Evolutionary conservation across 164 flowering plant species (phyloP), one percentile per base, ranked within the genome.

Genomic region (Tetrastigma voinierianum): DNA sequence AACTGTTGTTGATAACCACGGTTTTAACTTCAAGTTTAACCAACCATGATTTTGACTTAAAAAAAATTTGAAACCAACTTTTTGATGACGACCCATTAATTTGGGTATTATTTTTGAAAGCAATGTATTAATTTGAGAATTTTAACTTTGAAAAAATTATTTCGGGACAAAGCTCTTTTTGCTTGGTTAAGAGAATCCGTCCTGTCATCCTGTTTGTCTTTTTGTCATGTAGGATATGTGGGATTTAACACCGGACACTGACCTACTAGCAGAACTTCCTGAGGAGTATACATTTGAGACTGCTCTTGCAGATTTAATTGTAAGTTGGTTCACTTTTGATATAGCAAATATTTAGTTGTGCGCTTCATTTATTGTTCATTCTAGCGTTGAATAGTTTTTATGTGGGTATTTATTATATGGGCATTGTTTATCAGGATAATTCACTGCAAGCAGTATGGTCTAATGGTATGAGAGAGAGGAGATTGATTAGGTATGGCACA

Each of bases 391-490:
- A 4, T 32, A 32, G 40, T 32, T 32, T 32, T 32, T 32, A 32
- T 32, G 40, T 32, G 40, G 40, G 40, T n/a, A 32, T 32, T 32
- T 20, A 32, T 2, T 8, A 16, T 49, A 9, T 40, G 6, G n/a
- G n/a, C n/a, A n/a, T n/a, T n/a, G n/a, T n/a, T 20, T 71, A 40
- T 63, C 78, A 89, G 97, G 97, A 91, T 62, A 91, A 91, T 78
- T 88, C 97, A 46, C 71, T n/a, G n/a, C 97, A 91, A 79, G 97
- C 97, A 21, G 81, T 90, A 21, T 91, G 97, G 97, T 70, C 82
- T 11, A 85, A 81, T 74, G 66, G 21, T 25, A 18, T 17, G 19
- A 59, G 61, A 10, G 84, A 82, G 32, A 79, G 76, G 69, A 84
- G 79, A 67, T 69, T 85, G 45, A 73, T 91, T 16, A 83, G 93